Evolutionary conservation across 2,329 filamentous ascomycete genomes (phyloP).

Genomic region (Teratosphaeria zuluensis): DNA sequence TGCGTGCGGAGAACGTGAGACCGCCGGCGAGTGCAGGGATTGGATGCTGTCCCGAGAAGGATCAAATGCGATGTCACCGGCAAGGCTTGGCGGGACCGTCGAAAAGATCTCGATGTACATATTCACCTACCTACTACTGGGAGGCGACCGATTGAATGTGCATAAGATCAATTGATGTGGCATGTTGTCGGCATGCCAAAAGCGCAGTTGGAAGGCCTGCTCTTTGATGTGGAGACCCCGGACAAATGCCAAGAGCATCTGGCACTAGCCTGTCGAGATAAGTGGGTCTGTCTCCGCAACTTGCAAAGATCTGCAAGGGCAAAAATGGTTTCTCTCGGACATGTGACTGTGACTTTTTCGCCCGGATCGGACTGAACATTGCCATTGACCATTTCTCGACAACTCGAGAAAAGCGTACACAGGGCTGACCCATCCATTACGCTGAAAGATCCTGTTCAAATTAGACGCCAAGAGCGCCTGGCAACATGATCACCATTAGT

Average conservation of each 20-base stretch:
- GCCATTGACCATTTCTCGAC: not conserved
- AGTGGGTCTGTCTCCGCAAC: not conserved
- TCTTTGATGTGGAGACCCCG: not conserved
- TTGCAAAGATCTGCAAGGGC: not conserved
- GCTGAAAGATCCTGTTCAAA: not conserved
- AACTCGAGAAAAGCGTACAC: not conserved
- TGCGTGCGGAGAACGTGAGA: not conserved
- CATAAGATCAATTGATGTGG: too few species aligned
- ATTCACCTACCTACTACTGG: too few species aligned
- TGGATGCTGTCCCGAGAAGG: not conserved
- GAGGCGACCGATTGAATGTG: too few species aligned
- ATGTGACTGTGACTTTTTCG: not conserved
- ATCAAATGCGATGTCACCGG: not conserved
- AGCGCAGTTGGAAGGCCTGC: not conserved
- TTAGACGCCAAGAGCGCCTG: not conserved
- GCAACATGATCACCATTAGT: constrained; percentile 3
- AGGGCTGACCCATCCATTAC: too few species aligned
- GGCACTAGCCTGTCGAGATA: not conserved
- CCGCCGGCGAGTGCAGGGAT: not conserved
- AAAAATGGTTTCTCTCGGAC: not conserved
- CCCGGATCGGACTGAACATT: not conserved
- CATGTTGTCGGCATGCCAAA: not conserved
- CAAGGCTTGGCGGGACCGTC: not conserved
- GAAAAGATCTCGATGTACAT: too few species aligned
- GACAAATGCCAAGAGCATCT: not conserved